A percentile compares a stretch with the other conserved stretches of the same genome.
Conservation (phyloP, 2,329 filamentous ascomycete species). For the Berkeleyomyces rouxiae region DNA sequence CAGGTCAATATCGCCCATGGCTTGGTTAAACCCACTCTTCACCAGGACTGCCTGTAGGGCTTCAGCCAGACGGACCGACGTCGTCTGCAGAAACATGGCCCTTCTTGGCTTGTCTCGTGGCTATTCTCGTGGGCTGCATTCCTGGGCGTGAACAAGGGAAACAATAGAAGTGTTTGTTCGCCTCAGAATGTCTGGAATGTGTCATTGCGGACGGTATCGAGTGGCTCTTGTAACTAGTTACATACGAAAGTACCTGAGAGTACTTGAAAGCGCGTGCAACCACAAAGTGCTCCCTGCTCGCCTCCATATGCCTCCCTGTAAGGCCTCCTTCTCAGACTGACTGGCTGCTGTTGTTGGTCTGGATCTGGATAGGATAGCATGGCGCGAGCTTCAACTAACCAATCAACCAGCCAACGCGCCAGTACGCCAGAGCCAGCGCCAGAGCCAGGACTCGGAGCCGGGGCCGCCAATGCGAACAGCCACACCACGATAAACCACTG, state of each 20-base stretch:
- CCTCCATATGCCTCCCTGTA: neutral
- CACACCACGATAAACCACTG: neutral
- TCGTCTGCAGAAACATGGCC: neutral
- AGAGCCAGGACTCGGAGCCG: neutral
- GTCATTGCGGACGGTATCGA: neutral
- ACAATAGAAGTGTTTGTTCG: neutral
- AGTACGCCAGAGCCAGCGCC: neutral
- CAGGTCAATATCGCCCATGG: neutral
- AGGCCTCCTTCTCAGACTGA: neutral
- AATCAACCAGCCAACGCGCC: neutral
- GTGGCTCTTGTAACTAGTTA: no score
- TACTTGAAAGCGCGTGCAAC: neutral
- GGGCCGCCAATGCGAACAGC: neutral
- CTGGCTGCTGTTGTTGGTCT: neutral
- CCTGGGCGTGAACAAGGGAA: neutral
- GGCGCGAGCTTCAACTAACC: neutral
- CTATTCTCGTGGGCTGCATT: neutral
- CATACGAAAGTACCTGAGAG: neutral
- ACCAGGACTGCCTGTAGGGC: no score
- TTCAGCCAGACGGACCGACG: neutral
- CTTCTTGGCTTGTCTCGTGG: neutral
- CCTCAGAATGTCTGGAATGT: neutral
- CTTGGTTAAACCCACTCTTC: no score
- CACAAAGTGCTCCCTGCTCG: neutral
- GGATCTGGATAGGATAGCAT: neutral